phyloP scores from a whole-genome alignment of 805 yeast species.

The Nakazawaea ambrosiae region DNA sequence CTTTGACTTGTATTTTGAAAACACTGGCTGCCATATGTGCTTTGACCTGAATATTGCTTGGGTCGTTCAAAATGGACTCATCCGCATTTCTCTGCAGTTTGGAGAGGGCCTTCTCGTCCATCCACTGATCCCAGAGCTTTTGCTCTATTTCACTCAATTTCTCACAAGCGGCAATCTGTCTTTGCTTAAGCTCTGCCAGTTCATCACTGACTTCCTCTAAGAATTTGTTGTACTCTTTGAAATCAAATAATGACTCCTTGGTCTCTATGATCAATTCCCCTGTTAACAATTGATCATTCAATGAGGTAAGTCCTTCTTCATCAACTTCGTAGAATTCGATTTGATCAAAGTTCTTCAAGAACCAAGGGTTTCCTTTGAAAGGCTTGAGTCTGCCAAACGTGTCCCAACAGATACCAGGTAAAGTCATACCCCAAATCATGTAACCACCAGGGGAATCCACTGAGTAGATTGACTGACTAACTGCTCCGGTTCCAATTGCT shows the following conservation, averaged over 20 bases:
- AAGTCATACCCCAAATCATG: conserved; percentile 26
- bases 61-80: conserved; percentile 17
- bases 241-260: conserved; percentile 24
- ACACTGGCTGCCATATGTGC: conserved; percentile 27
- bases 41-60: conserved; percentile 17
- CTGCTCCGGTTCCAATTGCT: conserved; percentile 23
- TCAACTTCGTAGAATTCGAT: conserved; percentile 27
- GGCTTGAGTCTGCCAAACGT: conserved; percentile 22
- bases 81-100: conserved; percentile 16
- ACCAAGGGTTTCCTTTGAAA: conserved; percentile 23
- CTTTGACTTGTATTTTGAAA: conserved; percentile 21
- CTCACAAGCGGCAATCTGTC: conserved; percentile 13
- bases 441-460: conserved; percentile 27
- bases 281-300: conserved; percentile 24
- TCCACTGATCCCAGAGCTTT: conserved; percentile 18
- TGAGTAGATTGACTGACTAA: conserved; percentile 21
- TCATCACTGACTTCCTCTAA: conserved; percentile 22
- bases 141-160: conserved; percentile 13
- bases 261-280: conserved; percentile 22
- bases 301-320: conserved; percentile 20
- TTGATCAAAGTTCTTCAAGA: conserved; percentile 26
- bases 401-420: conserved; percentile 26
- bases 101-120: conserved; percentile 16
- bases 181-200: conserved; percentile 14
- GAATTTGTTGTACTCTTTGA: conserved; percentile 23